Base-by-base conservation (phyloP, 345 rosid species). In the Acer yangbiense region DNA sequence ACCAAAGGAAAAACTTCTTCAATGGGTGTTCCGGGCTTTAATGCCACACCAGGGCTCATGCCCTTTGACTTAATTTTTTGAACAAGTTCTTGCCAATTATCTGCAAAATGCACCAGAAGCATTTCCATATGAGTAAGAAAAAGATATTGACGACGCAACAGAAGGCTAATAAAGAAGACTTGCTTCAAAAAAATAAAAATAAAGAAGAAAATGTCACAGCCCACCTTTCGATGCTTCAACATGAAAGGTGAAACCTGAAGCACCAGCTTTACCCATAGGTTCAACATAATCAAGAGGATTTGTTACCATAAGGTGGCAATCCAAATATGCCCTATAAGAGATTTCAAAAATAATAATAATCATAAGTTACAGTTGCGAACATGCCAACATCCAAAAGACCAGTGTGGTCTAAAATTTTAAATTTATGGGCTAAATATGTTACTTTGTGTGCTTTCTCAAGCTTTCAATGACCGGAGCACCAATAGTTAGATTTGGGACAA, bases 241-340 rank as follows among this genome's bases (percentile, higher is more conserved):
- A 61, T 95, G 99, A 89, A 95, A 95, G 25, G 99, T 95, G 83
- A 95, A 93, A 73, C 98, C 93, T 27, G 99, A 93, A n/a, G 98
- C 99, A 48, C 98, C 98, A 63, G 98, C 95, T 73, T 91, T 88
- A 46, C 86, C 89, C 71, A 95, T 76, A 43, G 87, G 88, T 77
- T 95, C 90, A 29, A 95, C 86, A 77, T 95, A 95, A 87, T 94
- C 98, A 75, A 91, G 81, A 5, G 98, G 98, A 81, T 94, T 93
- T 46, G 92, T 88, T 63, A 95, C 98, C 98, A 95, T 91, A 65
- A 95, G 89, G 82, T 91, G 99, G 82, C 99, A 95, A 84, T 95
- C 99, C 78, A 95, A 84, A 86, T 90, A 95, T 65, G 97, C 96
- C 86, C 96, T 95, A 85, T 41, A 64, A 77, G 43, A 73, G 72